phyloP scores from a whole-genome alignment of 176 grass and related monocot genomes.

The Bonia amplexicaulis region DNA sequence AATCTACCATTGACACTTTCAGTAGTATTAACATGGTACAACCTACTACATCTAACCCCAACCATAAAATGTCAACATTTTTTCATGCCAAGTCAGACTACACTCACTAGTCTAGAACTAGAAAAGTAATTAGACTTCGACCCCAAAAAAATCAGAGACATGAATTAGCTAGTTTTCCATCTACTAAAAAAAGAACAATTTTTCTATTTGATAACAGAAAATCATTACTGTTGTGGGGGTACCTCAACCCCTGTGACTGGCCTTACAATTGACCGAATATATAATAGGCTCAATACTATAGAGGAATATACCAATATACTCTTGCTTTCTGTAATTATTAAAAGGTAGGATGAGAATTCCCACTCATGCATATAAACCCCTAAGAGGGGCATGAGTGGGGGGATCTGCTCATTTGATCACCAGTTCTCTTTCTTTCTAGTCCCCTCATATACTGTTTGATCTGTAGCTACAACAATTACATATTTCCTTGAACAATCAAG shows the following conservation, averaged over 20 bases:
- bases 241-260: too few species aligned
- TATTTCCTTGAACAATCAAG: neutral
- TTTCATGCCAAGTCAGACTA: constrained; percentile 21
- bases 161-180: neutral
- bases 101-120: neutral
- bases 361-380: too few species aligned
- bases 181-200: neutral
- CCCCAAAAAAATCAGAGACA: neutral
- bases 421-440: too few species aligned
- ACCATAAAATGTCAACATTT: constrained; percentile 13
- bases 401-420: too few species aligned
- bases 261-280: too few species aligned
- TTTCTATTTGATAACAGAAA: neutral
- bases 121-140: neutral
- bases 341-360: too few species aligned
- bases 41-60: constrained; percentile 29
- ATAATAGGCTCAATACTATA: too few species aligned
- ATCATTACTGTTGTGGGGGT: too few species aligned
- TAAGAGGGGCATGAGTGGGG: too few species aligned
- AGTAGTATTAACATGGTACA: constrained; percentile 7
- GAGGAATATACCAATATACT: too few species aligned
- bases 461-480: neutral
- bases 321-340: too few species aligned
- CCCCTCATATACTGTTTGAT: too few species aligned
- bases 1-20: neutral